These are phyloP conservation scores for Pythium sp. DNA, from an alignment of 352 stramenopile genomes.

Conservation along the genomic window DNA sequence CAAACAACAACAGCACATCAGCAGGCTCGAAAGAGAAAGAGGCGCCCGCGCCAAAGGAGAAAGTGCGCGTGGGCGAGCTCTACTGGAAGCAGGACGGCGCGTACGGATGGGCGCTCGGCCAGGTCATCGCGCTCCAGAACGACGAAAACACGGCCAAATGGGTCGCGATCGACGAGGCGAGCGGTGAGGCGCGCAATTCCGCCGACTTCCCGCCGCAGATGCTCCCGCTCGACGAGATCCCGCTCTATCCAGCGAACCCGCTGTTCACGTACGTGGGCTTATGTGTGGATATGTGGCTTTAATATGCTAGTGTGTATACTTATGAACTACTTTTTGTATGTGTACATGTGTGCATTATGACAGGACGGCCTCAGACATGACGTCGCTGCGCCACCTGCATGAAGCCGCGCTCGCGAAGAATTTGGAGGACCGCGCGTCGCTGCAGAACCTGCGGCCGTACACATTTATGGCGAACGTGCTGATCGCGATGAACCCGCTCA, in stretches of 20 bases:
- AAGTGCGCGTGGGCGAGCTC: constrained; percentile 65
- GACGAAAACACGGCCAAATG: constrained; percentile 33
- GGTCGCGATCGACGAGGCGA: constrained; percentile 56
- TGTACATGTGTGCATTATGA: not conserved
- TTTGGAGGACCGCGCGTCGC: constrained; percentile 72
- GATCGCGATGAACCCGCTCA: constrained; percentile 83
- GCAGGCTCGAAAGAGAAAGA: not conserved
- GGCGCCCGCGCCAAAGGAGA: not conserved
- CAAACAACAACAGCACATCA: not conserved
- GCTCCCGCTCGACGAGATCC: constrained; percentile 39
- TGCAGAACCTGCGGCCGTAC: constrained; percentile 77
- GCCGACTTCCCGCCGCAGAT: constrained; percentile 27
- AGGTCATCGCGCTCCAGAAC: constrained; percentile 52
- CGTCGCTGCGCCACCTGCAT: constrained; percentile 77
- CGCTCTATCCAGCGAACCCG: constrained; percentile 72
- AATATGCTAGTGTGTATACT: not conserved
- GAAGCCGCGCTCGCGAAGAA: constrained; percentile 88
- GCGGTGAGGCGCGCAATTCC: constrained; percentile 38
- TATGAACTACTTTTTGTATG: not conserved
- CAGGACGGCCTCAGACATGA: constrained; percentile 78
- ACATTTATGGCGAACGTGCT: constrained; percentile 89
- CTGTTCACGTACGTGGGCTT: constrained; percentile 39
- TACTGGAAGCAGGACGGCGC: constrained; percentile 78
- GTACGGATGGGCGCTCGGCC: constrained; percentile 64
- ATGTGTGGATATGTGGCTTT: constrained; percentile 6